Base-by-base conservation (phyloP, 805 yeast genomes). In the Debaryomyces prosopidis region DNA sequence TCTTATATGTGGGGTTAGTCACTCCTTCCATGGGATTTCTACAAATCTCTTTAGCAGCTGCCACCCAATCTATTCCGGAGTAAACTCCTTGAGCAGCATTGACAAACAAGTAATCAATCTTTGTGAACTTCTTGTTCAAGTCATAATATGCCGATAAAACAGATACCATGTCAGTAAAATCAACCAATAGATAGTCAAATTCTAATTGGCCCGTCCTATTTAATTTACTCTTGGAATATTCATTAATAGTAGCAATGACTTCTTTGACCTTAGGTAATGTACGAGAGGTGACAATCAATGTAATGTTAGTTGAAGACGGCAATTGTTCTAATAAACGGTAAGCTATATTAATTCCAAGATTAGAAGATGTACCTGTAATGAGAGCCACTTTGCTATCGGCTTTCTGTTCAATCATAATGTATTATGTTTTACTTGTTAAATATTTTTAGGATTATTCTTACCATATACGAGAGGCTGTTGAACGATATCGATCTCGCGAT, bases 41-140 rank as follows among this genome's bases (percentile, higher is more conserved):
- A 12, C 80, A 60, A 10, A 89, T 77, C 57, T 90, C 90, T 53
- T 78, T 79, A 2, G 77, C 68, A 1, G 97, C 97, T 39, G 79
- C 83, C 36, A 79, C 45, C 92, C 96, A 94, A 61, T 92, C 89
- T 46, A 94, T 84, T 2, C 97, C 97, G 34, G 75, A 79, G 63
- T 88, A 87, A 8, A 84, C 88, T 37, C 96, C 90, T 57, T 89
- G 96, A 3, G 96, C 96, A 6, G 98, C 90, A 67, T 90, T 92
- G 47, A 90, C 76, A 59, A 87, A 88, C 49, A 91, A 65, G 60
- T 84, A 89, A 65, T 94, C 91, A 30, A 94, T 76, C 36, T 81
- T 78, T 5, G 64, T 58, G 68, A 85, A 91, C 48, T 81, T 78
- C 54, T 81, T 78, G 48, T 68, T 66, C 48, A 94, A 65, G 44